Base-by-base conservation (phyloP, 805 yeast genomes). In the Yarrowia yakushimensis region DNA sequence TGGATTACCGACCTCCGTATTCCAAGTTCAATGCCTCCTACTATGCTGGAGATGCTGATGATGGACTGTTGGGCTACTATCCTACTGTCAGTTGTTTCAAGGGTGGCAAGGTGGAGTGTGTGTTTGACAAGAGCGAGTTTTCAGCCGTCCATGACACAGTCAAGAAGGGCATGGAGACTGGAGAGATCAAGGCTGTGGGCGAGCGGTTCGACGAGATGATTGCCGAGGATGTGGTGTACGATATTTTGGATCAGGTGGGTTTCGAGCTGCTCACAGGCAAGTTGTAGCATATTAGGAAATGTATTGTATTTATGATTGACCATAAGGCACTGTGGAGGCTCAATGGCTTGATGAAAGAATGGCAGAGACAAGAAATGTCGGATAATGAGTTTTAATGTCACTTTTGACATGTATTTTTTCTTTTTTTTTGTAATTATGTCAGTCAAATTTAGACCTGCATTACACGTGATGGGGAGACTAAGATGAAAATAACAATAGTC, bases 61-160 rank as follows among this genome's bases (percentile, higher is more conserved):
- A 94, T 71, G 96, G 96, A 0, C 77, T 83, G 43, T 74, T 90
- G 62, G 99, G 98, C 0, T 94, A 94, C 71, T 94, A 85, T 74
- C 98, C 99, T 1, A 89, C 91, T 77, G 79, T 90, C 33, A 88
- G 96, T 62, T 88, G 87, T 25, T 94, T 83, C 71, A 84, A 83
- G 66, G 87, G 87, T 2, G 98, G 98, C 0, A 76, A 81, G 10
- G 96, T 89, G 5, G 77, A 81, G 64, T 72, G 93, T 63, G 85
- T 88, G 66, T 79, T 90, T 2, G 88, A 91, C 0, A 37, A 20
- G 18, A 87, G 90, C 0, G 78, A 84, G 12, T 81, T 91, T 67
- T 77, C 78, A 65, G 78, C 68, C 60, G 73, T 75, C 13, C 82
- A 86, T 7, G 67, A 64, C 1, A 69, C 65, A 18, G 27, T 66